phyloP scores from a whole-genome alignment of 805 yeast species.

The Candida boleticola region DNA sequence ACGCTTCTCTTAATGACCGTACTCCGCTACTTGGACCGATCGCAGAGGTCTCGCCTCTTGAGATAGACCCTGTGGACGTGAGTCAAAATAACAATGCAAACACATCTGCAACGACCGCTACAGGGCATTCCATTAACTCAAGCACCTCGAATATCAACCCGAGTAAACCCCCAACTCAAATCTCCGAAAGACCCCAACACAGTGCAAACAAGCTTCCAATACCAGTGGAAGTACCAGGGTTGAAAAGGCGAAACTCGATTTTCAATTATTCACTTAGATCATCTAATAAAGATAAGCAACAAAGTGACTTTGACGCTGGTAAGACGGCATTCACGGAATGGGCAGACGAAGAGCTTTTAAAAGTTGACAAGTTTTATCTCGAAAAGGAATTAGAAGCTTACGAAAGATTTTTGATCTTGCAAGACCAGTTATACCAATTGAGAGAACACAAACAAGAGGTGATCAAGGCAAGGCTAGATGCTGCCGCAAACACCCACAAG shows the following conservation, averaged over 20 bases:
- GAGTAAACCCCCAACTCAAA: not conserved
- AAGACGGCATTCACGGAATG: constrained; percentile 56
- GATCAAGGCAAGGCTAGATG: constrained; percentile 10
- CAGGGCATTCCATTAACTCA: not conserved
- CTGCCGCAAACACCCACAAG: constrained; percentile 2
- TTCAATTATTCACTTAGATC: constrained; percentile 21
- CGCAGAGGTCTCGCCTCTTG: not conserved
- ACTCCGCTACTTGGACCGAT: constrained; percentile 4
- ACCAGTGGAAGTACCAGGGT: too few relatives aligned
- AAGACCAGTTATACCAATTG: constrained; percentile 66
- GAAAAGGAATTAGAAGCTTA: constrained; percentile 60
- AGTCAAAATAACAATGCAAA: not conserved
- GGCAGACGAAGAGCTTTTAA: constrained; percentile 60
- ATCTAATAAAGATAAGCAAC: constrained; percentile 13
- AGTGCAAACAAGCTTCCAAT: not conserved
- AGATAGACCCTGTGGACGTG: not conserved
- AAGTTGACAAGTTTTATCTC: constrained; percentile 60
- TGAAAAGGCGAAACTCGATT: constrained; percentile 16
- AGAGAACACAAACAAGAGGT: constrained; percentile 46
- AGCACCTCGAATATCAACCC: not conserved
- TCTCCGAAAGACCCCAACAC: not conserved
- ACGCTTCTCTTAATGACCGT: not conserved
- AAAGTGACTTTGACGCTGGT: constrained; percentile 28
- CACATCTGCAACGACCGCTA: not conserved
- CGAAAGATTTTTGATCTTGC: constrained; percentile 57